Conservation (phyloP, 345 rosid species). For the Jatropha curcas region DNA sequence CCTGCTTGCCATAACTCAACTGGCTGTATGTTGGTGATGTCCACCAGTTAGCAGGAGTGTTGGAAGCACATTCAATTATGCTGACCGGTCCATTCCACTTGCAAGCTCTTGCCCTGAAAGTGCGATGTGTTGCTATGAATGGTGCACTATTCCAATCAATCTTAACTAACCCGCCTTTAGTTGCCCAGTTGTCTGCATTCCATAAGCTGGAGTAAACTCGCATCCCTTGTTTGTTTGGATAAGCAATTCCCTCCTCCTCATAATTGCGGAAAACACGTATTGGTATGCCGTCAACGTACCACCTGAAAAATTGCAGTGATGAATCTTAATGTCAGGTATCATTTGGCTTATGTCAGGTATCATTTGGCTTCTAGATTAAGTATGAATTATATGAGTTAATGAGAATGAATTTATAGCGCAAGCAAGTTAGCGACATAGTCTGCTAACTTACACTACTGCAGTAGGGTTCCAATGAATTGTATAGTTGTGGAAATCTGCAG, state of each 20-base stretch:
- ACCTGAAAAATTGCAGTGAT: slow-evolving; percentile 42
- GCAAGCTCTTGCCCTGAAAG: slow-evolving; percentile 61
- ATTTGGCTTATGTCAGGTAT: slow-evolving; percentile 5
- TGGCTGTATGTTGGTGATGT: slow-evolving; percentile 47
- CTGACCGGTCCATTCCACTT: slow-evolving; percentile 59
- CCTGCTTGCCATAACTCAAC: slow-evolving; percentile 39
- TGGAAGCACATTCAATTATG: slow-evolving; percentile 42
- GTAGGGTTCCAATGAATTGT: slow-evolving; percentile 78
- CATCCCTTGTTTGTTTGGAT: slow-evolving; percentile 79
- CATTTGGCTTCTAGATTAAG: background rate
- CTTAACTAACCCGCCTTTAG: slow-evolving; percentile 68
- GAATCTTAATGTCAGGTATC: slow-evolving; percentile 2
- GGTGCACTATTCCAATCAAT: slow-evolving; percentile 62
- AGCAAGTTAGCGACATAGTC: background rate
- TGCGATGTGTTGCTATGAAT: slow-evolving; percentile 47
- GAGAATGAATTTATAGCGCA: background rate
- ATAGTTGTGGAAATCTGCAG: slow-evolving; percentile 72
- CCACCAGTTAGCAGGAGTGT: slow-evolving; percentile 58
- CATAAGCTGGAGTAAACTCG: slow-evolving; percentile 62
- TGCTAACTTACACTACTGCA: slow-evolving; percentile 51
- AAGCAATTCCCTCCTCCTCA: slow-evolving; percentile 52
- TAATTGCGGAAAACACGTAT: slow-evolving; percentile 62
- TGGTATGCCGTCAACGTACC: slow-evolving; percentile 60
- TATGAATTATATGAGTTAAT: background rate
- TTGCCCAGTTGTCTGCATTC: slow-evolving; percentile 80